phyloP scores from a whole-genome alignment of 345 rosid genomes.

The Rhodamnia rubescens region DNA sequence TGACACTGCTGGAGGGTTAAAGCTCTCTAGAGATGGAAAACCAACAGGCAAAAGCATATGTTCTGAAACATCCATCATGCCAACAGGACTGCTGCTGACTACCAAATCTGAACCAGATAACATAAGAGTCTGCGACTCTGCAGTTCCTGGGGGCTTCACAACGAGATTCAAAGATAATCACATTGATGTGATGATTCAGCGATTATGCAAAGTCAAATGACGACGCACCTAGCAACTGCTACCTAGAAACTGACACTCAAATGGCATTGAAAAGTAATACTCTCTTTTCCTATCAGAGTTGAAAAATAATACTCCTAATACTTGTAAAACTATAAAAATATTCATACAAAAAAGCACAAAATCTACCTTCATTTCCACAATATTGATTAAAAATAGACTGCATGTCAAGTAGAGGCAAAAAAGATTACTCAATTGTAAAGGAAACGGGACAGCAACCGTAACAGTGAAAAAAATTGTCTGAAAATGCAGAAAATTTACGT shows the following conservation, averaged over 20 bases:
- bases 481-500: neutral
- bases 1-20: slow-evolving; percentile 41
- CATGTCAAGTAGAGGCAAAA: neutral
- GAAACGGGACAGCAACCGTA: neutral
- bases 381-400: neutral
- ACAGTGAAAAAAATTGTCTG: neutral
- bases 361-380: neutral
- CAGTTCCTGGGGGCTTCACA: slow-evolving; percentile 98
- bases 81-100: slow-evolving; percentile 69
- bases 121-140: slow-evolving; percentile 82
- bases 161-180: neutral
- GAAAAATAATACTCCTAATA: neutral
- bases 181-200: neutral
- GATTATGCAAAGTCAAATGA: neutral
- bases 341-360: neutral
- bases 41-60: slow-evolving; percentile 70
- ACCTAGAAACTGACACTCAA: neutral
- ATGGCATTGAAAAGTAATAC: neutral
- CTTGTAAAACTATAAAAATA: neutral
- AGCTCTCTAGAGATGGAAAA: slow-evolving; percentile 75
- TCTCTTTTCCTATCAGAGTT: neutral
- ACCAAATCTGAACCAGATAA: slow-evolving; percentile 74
- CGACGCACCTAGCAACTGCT: neutral
- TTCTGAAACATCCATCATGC: slow-evolving; percentile 70
- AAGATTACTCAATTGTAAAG: neutral